phyloP scores from a whole-genome alignment of 73 alveolate genomes.

The Tetrahymena borealis region DNA sequence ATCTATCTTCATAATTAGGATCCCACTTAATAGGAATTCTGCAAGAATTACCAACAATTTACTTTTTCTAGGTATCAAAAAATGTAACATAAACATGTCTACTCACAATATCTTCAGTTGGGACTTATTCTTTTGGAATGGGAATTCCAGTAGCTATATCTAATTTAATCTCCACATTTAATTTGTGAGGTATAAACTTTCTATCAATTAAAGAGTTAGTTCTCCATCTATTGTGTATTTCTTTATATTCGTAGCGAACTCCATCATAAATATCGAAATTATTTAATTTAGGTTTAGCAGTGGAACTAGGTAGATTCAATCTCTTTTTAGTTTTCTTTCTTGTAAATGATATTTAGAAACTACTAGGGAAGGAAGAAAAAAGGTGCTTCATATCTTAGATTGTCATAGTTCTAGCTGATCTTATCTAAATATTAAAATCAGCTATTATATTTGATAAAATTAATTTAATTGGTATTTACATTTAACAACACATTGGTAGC shows the following conservation, averaged over 20 bases:
- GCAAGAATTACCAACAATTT: constrained; percentile 10
- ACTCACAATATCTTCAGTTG: not conserved
- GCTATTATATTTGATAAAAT: not conserved
- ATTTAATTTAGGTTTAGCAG: constrained; percentile 13
- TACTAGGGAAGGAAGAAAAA: constrained; percentile 16
- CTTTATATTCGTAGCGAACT: not conserved
- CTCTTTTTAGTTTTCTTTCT: constrained; percentile 22
- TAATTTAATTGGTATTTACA: not conserved
- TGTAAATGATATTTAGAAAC: constrained; percentile 17
- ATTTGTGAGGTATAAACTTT: constrained; percentile 3
- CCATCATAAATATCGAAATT: constrained; percentile 9
- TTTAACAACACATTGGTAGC: constrained; percentile 27
- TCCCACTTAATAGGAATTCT: constrained; percentile 34
- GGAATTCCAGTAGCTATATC: constrained; percentile 40
- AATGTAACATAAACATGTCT: constrained; percentile 26
- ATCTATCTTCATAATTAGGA: constrained; percentile 41
- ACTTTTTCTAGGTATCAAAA: constrained; percentile 7
- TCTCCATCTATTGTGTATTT: not conserved
- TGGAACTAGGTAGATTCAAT: constrained; percentile 11
- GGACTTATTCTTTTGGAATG: constrained; percentile 28
- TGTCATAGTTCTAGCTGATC: constrained; percentile 11
- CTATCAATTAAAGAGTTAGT: constrained; percentile 1
- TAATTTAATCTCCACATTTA: not conserved
- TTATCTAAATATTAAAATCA: not conserved
- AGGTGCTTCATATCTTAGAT: constrained; percentile 21